Evolutionary conservation across 169 alveolate species (phyloP).

Genomic region (Cystoisospora suis): DNA sequence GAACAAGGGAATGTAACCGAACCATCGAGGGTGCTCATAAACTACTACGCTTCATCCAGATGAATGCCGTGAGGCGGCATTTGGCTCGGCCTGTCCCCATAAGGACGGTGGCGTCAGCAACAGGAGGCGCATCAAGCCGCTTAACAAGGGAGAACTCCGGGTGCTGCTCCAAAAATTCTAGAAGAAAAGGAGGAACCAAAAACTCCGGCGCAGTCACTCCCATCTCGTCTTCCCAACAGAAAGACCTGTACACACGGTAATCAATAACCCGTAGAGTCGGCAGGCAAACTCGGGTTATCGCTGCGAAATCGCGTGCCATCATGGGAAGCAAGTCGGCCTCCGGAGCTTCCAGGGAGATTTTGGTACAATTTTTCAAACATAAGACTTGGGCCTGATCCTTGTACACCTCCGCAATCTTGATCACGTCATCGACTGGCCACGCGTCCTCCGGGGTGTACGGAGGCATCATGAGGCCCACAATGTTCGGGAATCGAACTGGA

Average conservation of each 20-base stretch:
- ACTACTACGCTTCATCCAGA: not conserved
- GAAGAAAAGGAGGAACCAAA: not conserved
- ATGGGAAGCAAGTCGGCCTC: not conserved
- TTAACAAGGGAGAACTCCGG: not conserved
- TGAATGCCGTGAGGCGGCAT: not conserved
- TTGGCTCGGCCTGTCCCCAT: not conserved
- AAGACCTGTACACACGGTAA: not conserved
- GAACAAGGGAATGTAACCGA: no score
- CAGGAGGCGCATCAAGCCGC: conserved; percentile 1
- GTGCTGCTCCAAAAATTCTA: not conserved
- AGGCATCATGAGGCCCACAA: conserved; percentile 12
- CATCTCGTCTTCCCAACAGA: not conserved
- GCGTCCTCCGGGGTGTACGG: not conserved
- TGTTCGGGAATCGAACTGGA: not conserved
- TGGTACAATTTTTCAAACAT: not conserved
- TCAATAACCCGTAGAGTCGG: not conserved
- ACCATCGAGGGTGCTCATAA: no score
- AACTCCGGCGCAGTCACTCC: not conserved
- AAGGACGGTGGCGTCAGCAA: not conserved
- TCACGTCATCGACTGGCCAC: not conserved
- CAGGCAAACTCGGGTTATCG: not conserved
- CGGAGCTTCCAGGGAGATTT: not conserved
- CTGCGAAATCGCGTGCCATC: conserved; percentile 13
- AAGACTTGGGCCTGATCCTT: not conserved
- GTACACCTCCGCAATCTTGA: not conserved